phyloP scores from a whole-genome alignment of 2,329 filamentous ascomycete genomes.

The Fusarium multiceps region DNA sequence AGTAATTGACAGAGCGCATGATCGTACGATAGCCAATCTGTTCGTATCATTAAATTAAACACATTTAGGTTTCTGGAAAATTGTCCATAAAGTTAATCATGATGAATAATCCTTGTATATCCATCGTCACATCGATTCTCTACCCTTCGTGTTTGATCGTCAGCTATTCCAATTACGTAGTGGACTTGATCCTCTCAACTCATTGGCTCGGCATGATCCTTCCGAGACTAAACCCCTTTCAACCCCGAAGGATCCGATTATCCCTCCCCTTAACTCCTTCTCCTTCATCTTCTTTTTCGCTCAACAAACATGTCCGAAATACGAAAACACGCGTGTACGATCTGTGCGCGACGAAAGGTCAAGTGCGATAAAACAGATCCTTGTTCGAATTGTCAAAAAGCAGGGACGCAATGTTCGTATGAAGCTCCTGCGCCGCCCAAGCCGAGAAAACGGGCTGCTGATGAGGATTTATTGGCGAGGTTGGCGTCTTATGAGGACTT shows the following conservation, averaged over 20 bases:
- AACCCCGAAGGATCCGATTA: not conserved
- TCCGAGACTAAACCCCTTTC: not conserved
- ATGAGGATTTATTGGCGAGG: conserved; percentile 43
- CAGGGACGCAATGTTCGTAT: conserved; percentile 45
- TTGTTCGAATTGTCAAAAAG: conserved; percentile 58
- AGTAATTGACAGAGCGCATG: not conserved
- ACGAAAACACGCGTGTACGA: conserved; percentile 35
- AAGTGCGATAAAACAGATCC: conserved; percentile 55
- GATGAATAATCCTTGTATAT: not conserved
- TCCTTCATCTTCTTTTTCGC: too few species aligned
- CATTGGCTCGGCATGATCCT: not conserved
- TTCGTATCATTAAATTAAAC: too few species aligned
- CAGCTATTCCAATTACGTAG: not conserved
- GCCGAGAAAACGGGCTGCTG: conserved; percentile 45
- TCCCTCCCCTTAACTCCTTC: too few species aligned
- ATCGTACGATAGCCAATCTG: not conserved
- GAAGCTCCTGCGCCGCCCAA: conserved; percentile 31
- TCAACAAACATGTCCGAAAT: not conserved
- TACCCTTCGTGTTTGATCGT: not conserved
- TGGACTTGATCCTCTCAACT: not conserved
- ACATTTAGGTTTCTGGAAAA: not conserved
- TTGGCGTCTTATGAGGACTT: conserved; percentile 46
- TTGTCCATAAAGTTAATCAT: rapidly evolving
- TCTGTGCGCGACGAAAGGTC: conserved; percentile 40
- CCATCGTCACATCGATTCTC: not conserved